phyloP scores from a whole-genome alignment of 805 yeast species.

The Yarrowia divulgata region DNA sequence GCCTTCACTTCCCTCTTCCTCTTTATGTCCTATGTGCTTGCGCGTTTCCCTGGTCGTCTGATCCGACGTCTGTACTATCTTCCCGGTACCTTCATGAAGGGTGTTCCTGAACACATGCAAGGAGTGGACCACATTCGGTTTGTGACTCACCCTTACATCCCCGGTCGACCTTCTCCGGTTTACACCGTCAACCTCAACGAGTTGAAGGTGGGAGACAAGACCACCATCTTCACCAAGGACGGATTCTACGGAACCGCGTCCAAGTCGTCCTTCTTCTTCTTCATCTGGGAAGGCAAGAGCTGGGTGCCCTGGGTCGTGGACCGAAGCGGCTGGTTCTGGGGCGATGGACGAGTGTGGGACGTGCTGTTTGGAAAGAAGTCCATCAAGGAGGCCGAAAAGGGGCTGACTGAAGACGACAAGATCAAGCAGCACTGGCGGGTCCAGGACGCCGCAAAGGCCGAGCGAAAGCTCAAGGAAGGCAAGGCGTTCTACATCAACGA shows the following conservation, averaged over 20 bases:
- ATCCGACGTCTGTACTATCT: constrained; percentile 79
- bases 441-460: constrained; percentile 58
- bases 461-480: constrained; percentile 46
- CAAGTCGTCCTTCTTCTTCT: constrained; percentile 73
- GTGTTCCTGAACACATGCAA: constrained; percentile 34
- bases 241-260: constrained; percentile 88
- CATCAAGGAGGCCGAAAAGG: constrained; percentile 76
- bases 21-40: constrained; percentile 55
- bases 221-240: constrained; percentile 84
- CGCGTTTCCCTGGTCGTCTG: constrained; percentile 70
- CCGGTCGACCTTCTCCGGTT: constrained; percentile 79
- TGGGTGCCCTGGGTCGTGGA: constrained; percentile 78
- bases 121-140: constrained; percentile 61
- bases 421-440: constrained; percentile 58
- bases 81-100: constrained; percentile 52
- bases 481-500: constrained; percentile 42
- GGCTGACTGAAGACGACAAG: constrained; percentile 67
- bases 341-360: constrained; percentile 87
- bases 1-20: constrained; percentile 52
- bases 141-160: constrained; percentile 76
- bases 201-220: constrained; percentile 62
- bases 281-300: constrained; percentile 64
- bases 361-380: constrained; percentile 80
- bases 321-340: constrained; percentile 90
- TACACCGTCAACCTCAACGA: constrained; percentile 67